Base-by-base conservation (phyloP, 768 basidiomycete species). In the Calocybe gangraenosa region DNA sequence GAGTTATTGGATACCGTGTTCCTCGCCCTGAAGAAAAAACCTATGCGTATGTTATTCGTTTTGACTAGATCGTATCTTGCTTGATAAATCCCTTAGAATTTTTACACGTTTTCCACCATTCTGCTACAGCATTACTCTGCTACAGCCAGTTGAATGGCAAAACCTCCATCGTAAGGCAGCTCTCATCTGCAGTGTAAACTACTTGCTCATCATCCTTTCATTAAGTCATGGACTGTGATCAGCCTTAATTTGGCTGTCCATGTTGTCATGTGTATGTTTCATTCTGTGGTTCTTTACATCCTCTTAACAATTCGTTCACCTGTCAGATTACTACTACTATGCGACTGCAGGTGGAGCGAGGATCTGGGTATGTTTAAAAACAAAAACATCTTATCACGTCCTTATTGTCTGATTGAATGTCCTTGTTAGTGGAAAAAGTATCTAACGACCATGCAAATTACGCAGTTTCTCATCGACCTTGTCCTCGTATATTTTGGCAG, bases 71-170 rank as follows among this genome's bases (percentile, higher is more conserved):
- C 40, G n/a, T 30, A n/a, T 14, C 14, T 30, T 40, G 22, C 36
- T 51, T 22, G 43, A 57, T 45, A 46, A 22, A 7, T 50, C 40
- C 41, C 34, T 33, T 55, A 94, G 93, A 91, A 56, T 98, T 99
- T 71, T 72, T 99, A 50, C 96, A 98, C 66, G 95, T 99, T 52
- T 98, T 96, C 75, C 96, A 98, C 66, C 96, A 99, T 73, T 92
- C 96, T 47, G 96, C 95, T 14, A 98, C 96, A 47, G 95, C 95
- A 48, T 67, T 97, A 50, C 73, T 99, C 47, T 97, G 96, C 70
- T 97, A 83, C 64, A 83, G 84, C 43, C 95, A 99, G 69, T 75
- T 99, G 54, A 86, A 96, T 56, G 96, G 96, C 53, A 82, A 79
- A 64, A 98, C 96, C 37, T 93, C 87, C 56, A 84, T 98, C 42